Conservation (phyloP, 768 basidiomycete species). For the Macrolepiota dolichaula region DNA sequence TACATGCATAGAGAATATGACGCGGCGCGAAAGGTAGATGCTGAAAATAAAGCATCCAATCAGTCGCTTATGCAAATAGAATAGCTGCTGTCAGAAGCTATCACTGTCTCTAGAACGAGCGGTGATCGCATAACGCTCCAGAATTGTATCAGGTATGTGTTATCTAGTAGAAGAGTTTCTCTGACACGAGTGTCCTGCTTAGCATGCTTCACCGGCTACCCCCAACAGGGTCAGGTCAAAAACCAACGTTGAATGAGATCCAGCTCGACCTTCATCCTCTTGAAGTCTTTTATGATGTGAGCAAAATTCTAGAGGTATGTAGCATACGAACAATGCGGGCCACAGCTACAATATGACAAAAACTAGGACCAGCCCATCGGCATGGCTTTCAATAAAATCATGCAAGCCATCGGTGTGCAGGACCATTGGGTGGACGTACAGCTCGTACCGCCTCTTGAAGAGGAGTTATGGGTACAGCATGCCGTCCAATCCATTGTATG, state of each 20-base stretch:
- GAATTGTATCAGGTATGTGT: slow-evolving; percentile 68
- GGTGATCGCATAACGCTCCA: slow-evolving; percentile 72
- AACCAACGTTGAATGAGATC: slow-evolving; percentile 63
- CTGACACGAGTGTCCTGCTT: slow-evolving; percentile 7
- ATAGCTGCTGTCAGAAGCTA: slow-evolving; percentile 74
- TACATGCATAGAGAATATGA: slow-evolving; percentile 65
- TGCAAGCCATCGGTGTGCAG: slow-evolving; percentile 63
- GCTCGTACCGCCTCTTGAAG: slow-evolving; percentile 42
- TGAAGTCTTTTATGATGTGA: slow-evolving; percentile 74
- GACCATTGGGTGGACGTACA: slow-evolving; percentile 70
- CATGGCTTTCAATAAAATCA: slow-evolving; percentile 64
- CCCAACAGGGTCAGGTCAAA: slow-evolving; percentile 39
- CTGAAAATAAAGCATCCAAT: not conserved
- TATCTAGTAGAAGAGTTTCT: not conserved
- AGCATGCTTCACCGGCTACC: slow-evolving; percentile 76
- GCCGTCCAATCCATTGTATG: slow-evolving; percentile 73
- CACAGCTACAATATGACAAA: not conserved
- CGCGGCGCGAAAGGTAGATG: slow-evolving; percentile 61
- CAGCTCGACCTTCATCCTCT: slow-evolving; percentile 74
- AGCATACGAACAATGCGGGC: not conserved
- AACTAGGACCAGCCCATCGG: slow-evolving; percentile 66
- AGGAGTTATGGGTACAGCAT: slow-evolving; percentile 71
- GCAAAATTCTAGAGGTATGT: slow-evolving; percentile 64
- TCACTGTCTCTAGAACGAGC: slow-evolving; percentile 69
- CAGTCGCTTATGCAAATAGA: not conserved